Percentiles rank a stretch among this genome's conserved stretches.
These are phyloP conservation scores for Aspergillus calidoustus DNA, from an alignment of 2,329 filamentous ascomycete genomes.

Conservation along the genomic window DNA sequence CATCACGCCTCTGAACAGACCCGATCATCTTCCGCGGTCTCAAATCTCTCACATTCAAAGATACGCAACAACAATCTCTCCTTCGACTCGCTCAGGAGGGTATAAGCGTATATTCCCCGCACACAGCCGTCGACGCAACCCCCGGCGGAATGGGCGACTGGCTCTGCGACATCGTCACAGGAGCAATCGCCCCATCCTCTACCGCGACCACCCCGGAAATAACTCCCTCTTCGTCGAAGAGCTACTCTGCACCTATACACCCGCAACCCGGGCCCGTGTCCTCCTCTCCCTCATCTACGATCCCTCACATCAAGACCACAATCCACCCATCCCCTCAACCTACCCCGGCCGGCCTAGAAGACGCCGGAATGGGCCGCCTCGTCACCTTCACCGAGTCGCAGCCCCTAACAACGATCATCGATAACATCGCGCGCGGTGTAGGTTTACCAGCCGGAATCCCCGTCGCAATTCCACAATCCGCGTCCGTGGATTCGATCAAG, in stretches of 20 bases:
- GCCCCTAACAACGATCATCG: slow-evolving; percentile 62
- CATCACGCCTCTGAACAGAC: slow-evolving; percentile 57
- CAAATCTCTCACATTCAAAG: slow-evolving; percentile 81
- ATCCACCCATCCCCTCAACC: slow-evolving; percentile 54
- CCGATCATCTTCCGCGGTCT: slow-evolving; percentile 95
- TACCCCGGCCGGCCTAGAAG: slow-evolving; percentile 45
- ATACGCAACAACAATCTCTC: slow-evolving; percentile 85
- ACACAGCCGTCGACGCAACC: slow-evolving; percentile 91
- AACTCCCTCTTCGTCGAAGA: slow-evolving; percentile 29
- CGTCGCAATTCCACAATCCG: slow-evolving; percentile 66
- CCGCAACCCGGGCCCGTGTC: slow-evolving; percentile 36
- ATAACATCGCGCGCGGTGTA: slow-evolving; percentile 64
- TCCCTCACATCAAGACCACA: slow-evolving; percentile 57
- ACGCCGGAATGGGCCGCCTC: slow-evolving; percentile 66
- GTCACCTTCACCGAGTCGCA: slow-evolving; percentile 60
- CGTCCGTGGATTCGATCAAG: slow-evolving; percentile 56
- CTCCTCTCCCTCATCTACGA: slow-evolving; percentile 30
- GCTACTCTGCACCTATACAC: slow-evolving; percentile 48
- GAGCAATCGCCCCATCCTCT: slow-evolving; percentile 36
- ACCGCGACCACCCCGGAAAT: slow-evolving; percentile 14
- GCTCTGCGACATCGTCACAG: slow-evolving; percentile 84
- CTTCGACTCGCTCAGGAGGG: slow-evolving; percentile 81
- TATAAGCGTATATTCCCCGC: slow-evolving; percentile 93
- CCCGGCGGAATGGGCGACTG: slow-evolving; percentile 87
- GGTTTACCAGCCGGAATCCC: slow-evolving; percentile 70